Base-by-base conservation (phyloP, 352 stramenopile genomes). In the Globisporangium irregulare region DNA sequence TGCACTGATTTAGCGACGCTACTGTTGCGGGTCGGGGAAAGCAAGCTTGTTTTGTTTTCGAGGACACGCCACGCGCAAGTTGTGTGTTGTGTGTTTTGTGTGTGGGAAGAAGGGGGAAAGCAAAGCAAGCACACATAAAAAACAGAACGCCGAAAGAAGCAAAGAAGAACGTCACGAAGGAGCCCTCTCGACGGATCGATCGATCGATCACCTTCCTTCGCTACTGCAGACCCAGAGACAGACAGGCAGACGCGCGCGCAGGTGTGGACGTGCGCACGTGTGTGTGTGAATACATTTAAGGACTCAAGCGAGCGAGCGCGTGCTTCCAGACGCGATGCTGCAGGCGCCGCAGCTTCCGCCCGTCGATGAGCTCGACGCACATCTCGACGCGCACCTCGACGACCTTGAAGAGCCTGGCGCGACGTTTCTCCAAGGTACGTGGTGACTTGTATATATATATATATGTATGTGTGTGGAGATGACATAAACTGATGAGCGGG, bases 301-400 rank as follows among this genome's bases (percentile, higher is more conserved):
- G 41, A 50, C 41, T 18, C 22, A 36, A 25, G 32, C 25, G 4
- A 32, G 25, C 48, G n/a, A 50, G 54, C 25, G 29, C 14, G 27
- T 22, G 41, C 15, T 50, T 50, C 41, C 15, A n/a, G 15, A 50
- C 41, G 25, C 36, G 34, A 81, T 73, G 74, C 84, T 92, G 79
- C 71, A 86, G 79, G 74, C 79, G 70, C 66, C 78, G 69, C 73
- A 75, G 57, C 68, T 89, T 57, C 80, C 77, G 41, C 78, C 74
- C 46, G 86, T 76, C 69, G 68, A 86, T 48, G 83, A 93, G 73
- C 85, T 93, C 65, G 83, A 91, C 59, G 80, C 81, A 48, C 80
- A 92, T 59, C 61, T 93, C 38, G 82, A 91, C 59, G 80, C 81
- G 55, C 80, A 92, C 59, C 64, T 93, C 34, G 81, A 90, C 20